Conservation (phyloP, 441 rosid species). For the Codiaeum variegatum region DNA sequence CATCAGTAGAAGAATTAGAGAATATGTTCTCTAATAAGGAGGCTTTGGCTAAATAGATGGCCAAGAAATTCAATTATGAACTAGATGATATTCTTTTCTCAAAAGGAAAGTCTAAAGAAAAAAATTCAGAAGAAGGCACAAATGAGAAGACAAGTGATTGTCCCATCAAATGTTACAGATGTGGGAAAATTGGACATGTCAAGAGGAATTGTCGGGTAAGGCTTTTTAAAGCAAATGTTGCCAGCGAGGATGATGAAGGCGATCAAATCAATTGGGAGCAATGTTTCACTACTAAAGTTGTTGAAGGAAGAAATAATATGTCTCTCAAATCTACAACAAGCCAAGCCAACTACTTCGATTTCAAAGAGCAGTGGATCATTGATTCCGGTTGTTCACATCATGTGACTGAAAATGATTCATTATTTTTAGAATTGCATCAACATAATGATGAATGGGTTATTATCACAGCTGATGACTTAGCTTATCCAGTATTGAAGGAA, state of each 20-base stretch:
- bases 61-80: background rate
- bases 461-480: background rate
- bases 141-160: no score
- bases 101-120: background rate
- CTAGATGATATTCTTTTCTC: background rate
- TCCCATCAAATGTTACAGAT: background rate
- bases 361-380: constrained; percentile 18
- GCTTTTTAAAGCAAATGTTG: background rate
- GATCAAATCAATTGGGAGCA: background rate
- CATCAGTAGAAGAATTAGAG: background rate
- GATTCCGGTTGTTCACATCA: constrained; percentile 20
- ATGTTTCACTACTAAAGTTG: background rate
- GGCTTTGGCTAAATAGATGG: background rate
- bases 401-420: background rate
- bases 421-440: background rate
- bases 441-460: no score
- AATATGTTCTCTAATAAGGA: background rate
- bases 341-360: background rate
- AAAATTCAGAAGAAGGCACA: background rate
- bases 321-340: background rate
- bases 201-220: background rate
- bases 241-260: background rate
- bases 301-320: background rate
- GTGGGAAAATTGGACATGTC: background rate
- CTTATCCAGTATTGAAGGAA: background rate